These are phyloP conservation scores for Fusarium verrucosum DNA, from an alignment of 2,329 filamentous ascomycete genomes.

Conservation along the genomic window DNA sequence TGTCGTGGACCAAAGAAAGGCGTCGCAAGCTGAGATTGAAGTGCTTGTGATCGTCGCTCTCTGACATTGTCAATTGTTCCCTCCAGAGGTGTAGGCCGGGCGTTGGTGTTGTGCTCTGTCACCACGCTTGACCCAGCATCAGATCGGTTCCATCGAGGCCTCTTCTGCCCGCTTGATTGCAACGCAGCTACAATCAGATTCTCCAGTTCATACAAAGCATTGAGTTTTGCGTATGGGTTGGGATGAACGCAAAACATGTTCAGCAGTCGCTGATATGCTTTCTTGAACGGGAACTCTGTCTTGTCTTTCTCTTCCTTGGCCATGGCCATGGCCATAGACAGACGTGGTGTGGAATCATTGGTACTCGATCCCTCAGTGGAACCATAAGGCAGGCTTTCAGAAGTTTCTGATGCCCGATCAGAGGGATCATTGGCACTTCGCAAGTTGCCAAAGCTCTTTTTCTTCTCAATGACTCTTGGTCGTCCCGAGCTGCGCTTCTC, in stretches of 20 bases:
- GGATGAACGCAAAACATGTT: slow-evolving; percentile 89
- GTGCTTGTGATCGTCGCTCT: slow-evolving; percentile 69
- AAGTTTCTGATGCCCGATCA: slow-evolving; percentile 52
- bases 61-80: slow-evolving; percentile 76
- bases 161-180: slow-evolving; percentile 48
- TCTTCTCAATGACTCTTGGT: slow-evolving; percentile 67
- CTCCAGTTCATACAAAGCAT: slow-evolving; percentile 83
- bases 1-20: slow-evolving; percentile 50
- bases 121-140: slow-evolving; percentile 50
- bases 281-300: slow-evolving; percentile 78
- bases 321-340: no score
- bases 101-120: slow-evolving; percentile 46
- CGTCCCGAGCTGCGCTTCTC: slow-evolving; percentile 58
- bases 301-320: slow-evolving; percentile 42
- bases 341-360: slow-evolving; percentile 42
- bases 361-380: slow-evolving; percentile 53
- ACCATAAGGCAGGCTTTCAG: slow-evolving; percentile 50
- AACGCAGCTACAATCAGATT: slow-evolving; percentile 82
- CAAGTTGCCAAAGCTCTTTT: slow-evolving; percentile 74
- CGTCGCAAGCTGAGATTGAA: slow-evolving; percentile 46
- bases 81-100: slow-evolving; percentile 63
- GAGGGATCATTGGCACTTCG: slow-evolving; percentile 58
- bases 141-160: slow-evolving; percentile 50
- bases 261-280: slow-evolving; percentile 81
- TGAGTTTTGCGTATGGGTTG: slow-evolving; percentile 87